phyloP scores from a whole-genome alignment of 345 rosid species.

The Ceriops decandra region DNA sequence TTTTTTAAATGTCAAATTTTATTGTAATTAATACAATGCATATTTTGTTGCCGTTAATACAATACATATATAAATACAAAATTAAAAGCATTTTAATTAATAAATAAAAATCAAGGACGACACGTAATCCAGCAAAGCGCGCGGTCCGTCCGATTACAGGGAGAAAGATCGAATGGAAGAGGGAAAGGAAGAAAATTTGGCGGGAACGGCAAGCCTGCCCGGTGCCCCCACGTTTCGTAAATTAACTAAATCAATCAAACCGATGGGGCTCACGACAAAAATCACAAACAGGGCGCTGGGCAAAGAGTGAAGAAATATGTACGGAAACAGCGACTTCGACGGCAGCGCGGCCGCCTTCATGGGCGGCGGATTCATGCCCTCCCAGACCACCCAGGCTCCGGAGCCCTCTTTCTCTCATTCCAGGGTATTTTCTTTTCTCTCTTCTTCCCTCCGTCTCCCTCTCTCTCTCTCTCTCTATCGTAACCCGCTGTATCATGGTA shows the following conservation, averaged over 20 bases:
- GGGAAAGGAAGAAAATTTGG: neutral
- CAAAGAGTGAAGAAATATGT: constrained; percentile 28
- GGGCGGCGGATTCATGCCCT: constrained; percentile 72
- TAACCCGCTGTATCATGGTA: neutral
- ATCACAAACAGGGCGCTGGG: neutral
- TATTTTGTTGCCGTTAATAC: too few relatives aligned
- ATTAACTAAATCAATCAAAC: neutral
- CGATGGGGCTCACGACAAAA: neutral
- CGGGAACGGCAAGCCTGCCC: constrained; percentile 1
- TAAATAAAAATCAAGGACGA: too few relatives aligned
- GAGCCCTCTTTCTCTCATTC: constrained; percentile 40
- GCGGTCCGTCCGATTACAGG: too few relatives aligned
- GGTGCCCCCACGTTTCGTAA: neutral
- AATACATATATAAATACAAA: too few relatives aligned
- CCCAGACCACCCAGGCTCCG: constrained; percentile 14
- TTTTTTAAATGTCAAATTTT: too few relatives aligned
- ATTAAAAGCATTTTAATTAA: too few relatives aligned
- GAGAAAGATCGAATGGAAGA: too few relatives aligned
- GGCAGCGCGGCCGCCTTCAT: constrained; percentile 64
- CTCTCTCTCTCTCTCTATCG: neutral
- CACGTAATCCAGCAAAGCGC: too few relatives aligned
- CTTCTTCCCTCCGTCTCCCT: neutral
- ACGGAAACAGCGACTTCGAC: constrained; percentile 59
- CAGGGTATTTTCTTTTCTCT: constrained; percentile 37
- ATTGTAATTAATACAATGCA: too few relatives aligned